Evolutionary conservation across 75 land plant species (phyloP), one percentile per base, ranked within the genome.

Genomic region (Picea glauca): DNA sequence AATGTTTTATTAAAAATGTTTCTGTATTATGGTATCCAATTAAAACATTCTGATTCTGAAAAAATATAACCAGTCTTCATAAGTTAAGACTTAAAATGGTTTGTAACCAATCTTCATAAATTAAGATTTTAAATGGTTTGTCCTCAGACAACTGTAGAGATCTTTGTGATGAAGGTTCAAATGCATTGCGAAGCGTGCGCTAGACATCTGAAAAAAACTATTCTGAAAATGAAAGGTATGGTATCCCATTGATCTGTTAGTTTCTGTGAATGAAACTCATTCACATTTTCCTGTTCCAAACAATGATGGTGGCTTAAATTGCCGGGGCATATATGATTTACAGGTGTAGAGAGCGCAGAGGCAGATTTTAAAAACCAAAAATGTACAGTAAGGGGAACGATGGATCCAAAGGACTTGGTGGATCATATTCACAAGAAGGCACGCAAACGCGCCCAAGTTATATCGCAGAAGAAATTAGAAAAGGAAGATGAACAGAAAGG

Each of bases 331-430:
- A 56, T 72, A 13, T n/a, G 5, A 31, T 75, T 18, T 31, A 26
- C 84, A 93, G 95, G 92, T 6, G 95, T 93, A 12, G 89, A 88
- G 18, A 58, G 75, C 1, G 95, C 80, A 0, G 85, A 82, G 4
- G 81, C 88, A 72, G 91, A 93, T 78, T 83, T 93, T 17, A 80
- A 82, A 81, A 75, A 60, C 78, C 82, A 90, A 0, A 79, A 85
- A 58, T 92, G 90, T 4, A 82, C 87, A 1, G 95, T 93, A 33
- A 87, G 72, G 74, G 95, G 95, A 1, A 78, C 64, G 11, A 84
- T 93, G 67, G 93, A 88, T n/a, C 82, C 95, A 5, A 63, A 76
- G n/a, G 87, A 84, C 64, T 83, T 90, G 60, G 90, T 87, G n/a
- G 89, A 88, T 12, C 83, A 83, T 72, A 85, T 90, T 60, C 82